Base-by-base conservation (phyloP, 495 filamentous ascomycete species). In the Lasiosphaeria miniovina region DNA sequence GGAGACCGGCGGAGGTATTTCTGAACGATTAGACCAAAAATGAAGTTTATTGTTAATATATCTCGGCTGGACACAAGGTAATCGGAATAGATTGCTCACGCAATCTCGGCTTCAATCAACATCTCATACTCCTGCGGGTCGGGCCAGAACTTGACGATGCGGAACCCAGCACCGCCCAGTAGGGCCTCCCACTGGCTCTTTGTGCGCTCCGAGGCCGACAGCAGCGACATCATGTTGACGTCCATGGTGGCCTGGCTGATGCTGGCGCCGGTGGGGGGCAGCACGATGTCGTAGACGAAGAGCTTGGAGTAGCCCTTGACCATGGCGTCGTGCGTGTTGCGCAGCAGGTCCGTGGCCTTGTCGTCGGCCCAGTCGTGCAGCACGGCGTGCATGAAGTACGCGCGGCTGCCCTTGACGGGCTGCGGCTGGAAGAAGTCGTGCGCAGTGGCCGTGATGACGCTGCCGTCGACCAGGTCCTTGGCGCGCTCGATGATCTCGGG, bases 361-460 rank as follows among this genome's bases (percentile, higher is more conserved):
- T 78, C 72, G 36, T 78, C 74, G 4, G 74, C 59, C 74, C 74
- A 78, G 65, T 78, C 71, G 61, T 80, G 77, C 1, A 78, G 65
- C 0, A 77, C 63, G n/a, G 60, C 61, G 55, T 74, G 74, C 61
- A 74, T 62, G 61, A 70, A 75, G 51, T 78, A 79, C 0, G 66
- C 74, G 8, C 69, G 58, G 7, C 75, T 72, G 33, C 69, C 67
- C 50, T 70, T 71, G 32, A 85, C 65, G 4, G 81, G 80, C 65
- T 85, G 82, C 3, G 68, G 64, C 0, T 75, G 80, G 61, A 83
- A 84, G 61, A 86, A 79, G 60, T 84, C 71, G 61, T 84, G 71
- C 0, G 52, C 54, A 52, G 77, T 69, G 4, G 60, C 41, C 32
- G 71, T 65, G 34, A 80, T 66, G 49, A 81, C 78, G 1, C 69